phyloP scores from a whole-genome alignment of 768 basidiomycete genomes.

The Lactarius evosmus region DNA sequence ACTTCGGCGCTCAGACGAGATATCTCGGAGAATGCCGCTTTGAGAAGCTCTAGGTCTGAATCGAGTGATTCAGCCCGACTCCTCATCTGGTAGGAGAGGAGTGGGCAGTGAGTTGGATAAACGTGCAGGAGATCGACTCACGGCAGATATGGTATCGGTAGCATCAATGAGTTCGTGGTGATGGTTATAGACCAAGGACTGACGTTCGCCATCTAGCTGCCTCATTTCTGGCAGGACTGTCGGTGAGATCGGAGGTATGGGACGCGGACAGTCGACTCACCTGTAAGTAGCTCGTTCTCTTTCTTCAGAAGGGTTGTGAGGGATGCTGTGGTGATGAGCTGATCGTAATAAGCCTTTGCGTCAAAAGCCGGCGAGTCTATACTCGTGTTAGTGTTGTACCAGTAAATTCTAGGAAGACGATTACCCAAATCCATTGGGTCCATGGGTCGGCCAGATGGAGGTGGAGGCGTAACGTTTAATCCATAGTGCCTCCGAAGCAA shows the following conservation, averaged over 20 bases:
- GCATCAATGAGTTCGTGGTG: conserved; percentile 95
- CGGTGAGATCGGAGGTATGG: neutral
- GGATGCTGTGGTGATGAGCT: conserved; percentile 77
- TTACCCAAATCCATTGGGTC: conserved; percentile 83
- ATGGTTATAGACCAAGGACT: conserved; percentile 91
- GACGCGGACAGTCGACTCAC: conserved; percentile 36
- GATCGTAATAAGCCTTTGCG: conserved; percentile 80
- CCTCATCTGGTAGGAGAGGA: conserved; percentile 67
- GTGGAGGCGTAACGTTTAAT: conserved; percentile 69
- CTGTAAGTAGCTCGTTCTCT: conserved; percentile 78
- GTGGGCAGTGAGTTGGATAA: neutral
- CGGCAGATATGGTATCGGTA: conserved; percentile 85
- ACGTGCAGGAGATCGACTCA: conserved; percentile 37
- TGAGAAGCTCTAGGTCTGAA: conserved; percentile 75
- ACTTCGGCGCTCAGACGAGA: conserved; percentile 73
- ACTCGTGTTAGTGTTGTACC: conserved; percentile 11
- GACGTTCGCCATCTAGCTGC: conserved; percentile 81
- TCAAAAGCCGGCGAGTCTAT: conserved; percentile 81
- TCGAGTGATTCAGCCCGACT: conserved; percentile 82
- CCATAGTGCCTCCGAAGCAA: conserved; percentile 86
- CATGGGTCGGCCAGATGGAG: conserved; percentile 50
- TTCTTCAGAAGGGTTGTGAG: conserved; percentile 68
- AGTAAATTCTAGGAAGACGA: conserved; percentile 27
- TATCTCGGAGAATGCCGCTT: conserved; percentile 81
- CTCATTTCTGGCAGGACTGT: conserved; percentile 61